Base-by-base conservation (phyloP, 2,329 filamentous ascomycete species). In the Paecilomyces niveus region DNA sequence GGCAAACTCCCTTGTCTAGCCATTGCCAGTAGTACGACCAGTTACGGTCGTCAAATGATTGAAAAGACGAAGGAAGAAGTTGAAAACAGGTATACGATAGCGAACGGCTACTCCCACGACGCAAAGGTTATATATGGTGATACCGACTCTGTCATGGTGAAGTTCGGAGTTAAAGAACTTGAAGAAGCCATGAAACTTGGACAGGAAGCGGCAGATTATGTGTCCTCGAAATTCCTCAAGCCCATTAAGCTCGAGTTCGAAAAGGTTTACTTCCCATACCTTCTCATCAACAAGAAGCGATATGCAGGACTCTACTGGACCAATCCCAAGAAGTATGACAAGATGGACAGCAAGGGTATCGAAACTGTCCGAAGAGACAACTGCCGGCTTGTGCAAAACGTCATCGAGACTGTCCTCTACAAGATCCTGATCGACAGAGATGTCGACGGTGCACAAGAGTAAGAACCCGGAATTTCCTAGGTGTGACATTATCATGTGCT, bases 271-370 rank as follows among this genome's bases (percentile, higher is more conserved):
- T 99, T 89, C 72, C 94, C 94, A 0, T 99, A 99, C 72, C 82
- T 99, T 33, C 83, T 99, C 55, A 99, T 99, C 85, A 99, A 99
- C 85, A 99, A 99, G 81, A 99, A 99, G 81, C 89, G 94, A 63
- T 99, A 99, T 69, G 94, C 94, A 8, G 94, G 94, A n/a, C 77
- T 99, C 32, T 97, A 91, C 78, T 99, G 92, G 92, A 99, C 94
- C 4, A 94, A 89, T 64, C 85, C 93, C 0, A 85, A 93, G 50
- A 97, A 96, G 75, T 94, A 89, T 74, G 95, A 99, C 83, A 99
- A 97, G 81, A 99, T 99, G 95, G 94, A 99, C 75, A 97, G 91
- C 60, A 99, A 99, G 74, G 94, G 94, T 81, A 97, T 99, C 65
- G 94, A 99, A 76, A 99, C 94, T 3, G 95, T 99, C 53, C 88